Base-by-base conservation (phyloP, 2,329 filamentous ascomycete species). In the Amylocarpus encephaloides region DNA sequence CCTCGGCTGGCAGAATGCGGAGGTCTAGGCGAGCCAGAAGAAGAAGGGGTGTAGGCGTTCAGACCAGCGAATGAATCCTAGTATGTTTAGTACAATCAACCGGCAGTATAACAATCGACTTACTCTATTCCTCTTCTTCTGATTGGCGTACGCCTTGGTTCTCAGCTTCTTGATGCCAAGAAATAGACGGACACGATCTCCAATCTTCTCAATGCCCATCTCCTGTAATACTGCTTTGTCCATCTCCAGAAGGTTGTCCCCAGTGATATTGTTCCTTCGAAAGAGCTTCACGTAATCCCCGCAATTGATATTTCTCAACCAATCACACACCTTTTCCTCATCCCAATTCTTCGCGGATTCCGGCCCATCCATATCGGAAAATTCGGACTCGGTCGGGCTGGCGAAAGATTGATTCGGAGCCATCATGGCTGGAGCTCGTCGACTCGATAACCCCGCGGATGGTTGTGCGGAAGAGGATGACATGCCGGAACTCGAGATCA, bases 121-220 rank as follows among this genome's bases (percentile, higher is more conserved):
- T 75, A 94, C 91, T 73, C 92, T 80, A 73, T 95, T 89, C 54
- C 88, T 82, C 72, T 89, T 90, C 70, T 86, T 88, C 61, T 85
- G 82, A 62, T 86, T 88, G 52, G 85, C 80, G 59, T 86, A 85
- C 5, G 85, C 80, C 67, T 83, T 88, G 49, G 84, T 89, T 57
- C 88, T 77, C 50, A 93, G 74, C 67, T 89, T 87, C 72, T 92
- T 92, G 65, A 92, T 90, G 58, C 85, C 84, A 55, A 91, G 77
- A 63, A 89, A 91, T 54, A 98, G 85, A 56, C 92, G 87, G 33
- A 98, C 92, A 48, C 93, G 84, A 68, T 98, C 93, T 57, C 93
- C 93, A 58, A 98, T 88, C 70, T 97, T 98, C 61, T 95, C 94
- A 61, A 98, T 92, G 39, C 93, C 93, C 82, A 98, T 95, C 68